Percentiles rank a stretch among this genome's conserved stretches.
Conservation (phyloP, 2,329 filamentous ascomycete species). For the Phialocephala sp. region DNA sequence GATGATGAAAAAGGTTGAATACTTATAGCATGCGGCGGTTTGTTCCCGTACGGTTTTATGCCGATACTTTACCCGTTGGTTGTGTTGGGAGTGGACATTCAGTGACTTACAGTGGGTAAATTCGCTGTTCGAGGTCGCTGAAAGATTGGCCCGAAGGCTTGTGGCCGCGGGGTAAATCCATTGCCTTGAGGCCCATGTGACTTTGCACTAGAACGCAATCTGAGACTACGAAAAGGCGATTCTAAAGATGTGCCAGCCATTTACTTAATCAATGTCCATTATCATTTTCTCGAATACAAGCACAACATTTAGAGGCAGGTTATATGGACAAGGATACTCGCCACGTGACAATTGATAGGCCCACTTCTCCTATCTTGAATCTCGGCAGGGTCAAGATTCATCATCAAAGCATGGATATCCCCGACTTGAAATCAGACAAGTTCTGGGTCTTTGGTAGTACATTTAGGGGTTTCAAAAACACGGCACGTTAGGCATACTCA, state of each 20-base stretch:
- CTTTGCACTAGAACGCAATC: no score
- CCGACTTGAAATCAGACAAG: no score
- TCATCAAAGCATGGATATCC: no score
- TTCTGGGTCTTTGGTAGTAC: neutral
- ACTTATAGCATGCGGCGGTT: slow-evolving; percentile 11
- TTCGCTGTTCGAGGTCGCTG: neutral
- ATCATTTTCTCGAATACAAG: neutral
- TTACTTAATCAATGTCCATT: no score
- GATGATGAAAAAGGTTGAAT: slow-evolving; percentile 14
- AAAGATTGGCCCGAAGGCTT: slow-evolving; percentile 1
- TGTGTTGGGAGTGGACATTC: neutral
- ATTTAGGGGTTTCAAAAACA: neutral
- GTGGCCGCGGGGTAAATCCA: slow-evolving; percentile 5
- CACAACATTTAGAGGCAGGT: neutral
- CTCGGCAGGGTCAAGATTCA: no score
- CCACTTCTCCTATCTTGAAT: neutral
- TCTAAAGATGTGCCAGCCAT: neutral
- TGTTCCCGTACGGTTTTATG: slow-evolving; percentile 7
- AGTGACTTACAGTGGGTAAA: slow-evolving; percentile 10
- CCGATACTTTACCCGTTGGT: slow-evolving; percentile 17
- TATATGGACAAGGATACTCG: no score
- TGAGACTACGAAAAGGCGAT: neutral
- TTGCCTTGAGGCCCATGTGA: no score
- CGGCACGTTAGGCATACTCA: neutral
- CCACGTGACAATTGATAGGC: neutral